These are phyloP conservation scores for Spirogloea muscicola DNA, from an alignment of 139 green algal species.

Conservation along the genomic window DNA sequence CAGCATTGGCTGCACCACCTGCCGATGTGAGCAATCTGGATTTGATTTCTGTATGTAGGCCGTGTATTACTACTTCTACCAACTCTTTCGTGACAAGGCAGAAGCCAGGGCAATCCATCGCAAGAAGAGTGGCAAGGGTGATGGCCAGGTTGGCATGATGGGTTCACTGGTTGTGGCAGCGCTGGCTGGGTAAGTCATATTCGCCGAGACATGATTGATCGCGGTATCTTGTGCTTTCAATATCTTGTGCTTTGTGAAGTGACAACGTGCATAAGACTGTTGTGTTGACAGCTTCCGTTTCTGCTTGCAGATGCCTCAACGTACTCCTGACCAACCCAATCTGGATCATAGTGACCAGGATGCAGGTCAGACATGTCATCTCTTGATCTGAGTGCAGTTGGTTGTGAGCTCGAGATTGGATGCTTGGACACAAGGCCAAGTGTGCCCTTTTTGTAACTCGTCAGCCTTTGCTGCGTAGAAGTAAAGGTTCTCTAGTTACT, in stretches of 20 bases:
- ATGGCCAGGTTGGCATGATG: constrained; percentile 28
- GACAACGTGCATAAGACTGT: too few species aligned
- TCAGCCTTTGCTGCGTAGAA: too few species aligned
- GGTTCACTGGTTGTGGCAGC: constrained; percentile 36
- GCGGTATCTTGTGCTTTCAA: too few species aligned
- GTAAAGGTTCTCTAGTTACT: neutral
- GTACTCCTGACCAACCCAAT: constrained; percentile 81
- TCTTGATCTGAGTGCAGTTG: too few species aligned
- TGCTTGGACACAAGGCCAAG: too few species aligned
- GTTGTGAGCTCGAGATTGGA: too few species aligned
- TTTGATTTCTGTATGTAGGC: constrained; percentile 2
- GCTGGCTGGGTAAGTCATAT: constrained; percentile 19
- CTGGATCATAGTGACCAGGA: constrained; percentile 82
- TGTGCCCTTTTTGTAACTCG: too few species aligned
- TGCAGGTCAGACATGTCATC: too few species aligned
- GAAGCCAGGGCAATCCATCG: constrained; percentile 7
- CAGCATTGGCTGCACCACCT: too few species aligned
- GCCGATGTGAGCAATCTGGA: neutral
- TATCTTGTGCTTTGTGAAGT: too few species aligned
- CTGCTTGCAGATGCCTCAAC: constrained; percentile 51
- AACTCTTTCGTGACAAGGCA: constrained; percentile 5
- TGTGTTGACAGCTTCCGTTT: too few species aligned
- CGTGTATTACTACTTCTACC: constrained; percentile 54
- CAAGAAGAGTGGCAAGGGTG: constrained; percentile 7
- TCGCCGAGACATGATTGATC: too few species aligned